Conservation (phyloP, 345 rosid genomes). For the Salix caprea region DNA sequence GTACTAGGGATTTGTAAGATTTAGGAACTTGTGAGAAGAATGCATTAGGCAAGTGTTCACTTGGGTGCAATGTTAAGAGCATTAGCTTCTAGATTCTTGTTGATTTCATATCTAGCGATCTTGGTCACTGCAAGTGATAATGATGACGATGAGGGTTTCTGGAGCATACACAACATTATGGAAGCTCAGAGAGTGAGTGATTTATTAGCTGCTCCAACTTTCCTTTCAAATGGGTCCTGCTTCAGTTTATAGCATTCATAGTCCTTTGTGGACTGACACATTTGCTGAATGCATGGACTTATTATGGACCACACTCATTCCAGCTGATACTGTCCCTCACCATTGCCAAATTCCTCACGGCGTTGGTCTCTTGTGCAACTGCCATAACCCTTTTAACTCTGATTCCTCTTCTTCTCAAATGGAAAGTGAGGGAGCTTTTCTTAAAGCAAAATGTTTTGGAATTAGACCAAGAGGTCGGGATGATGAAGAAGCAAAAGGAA, state of each 20-base stretch:
- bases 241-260: constrained; percentile 78
- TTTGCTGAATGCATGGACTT: constrained; percentile 81
- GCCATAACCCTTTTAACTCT: constrained; percentile 80
- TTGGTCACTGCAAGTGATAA: constrained; percentile 46
- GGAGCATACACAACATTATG: constrained; percentile 56
- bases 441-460: constrained; percentile 82
- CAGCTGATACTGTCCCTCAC: constrained; percentile 78
- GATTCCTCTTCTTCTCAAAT: constrained; percentile 77
- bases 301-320: constrained; percentile 83
- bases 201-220: constrained; percentile 82
- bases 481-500: constrained; percentile 87
- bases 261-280: constrained; percentile 96
- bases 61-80: no score
- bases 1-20: no score
- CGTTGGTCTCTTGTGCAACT: constrained; percentile 86
- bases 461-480: constrained; percentile 82
- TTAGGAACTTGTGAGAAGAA: no score
- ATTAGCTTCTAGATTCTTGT: constrained; percentile 37
- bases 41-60: no score
- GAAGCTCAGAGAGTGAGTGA: constrained; percentile 93
- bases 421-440: constrained; percentile 89
- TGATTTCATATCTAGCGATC: constrained; percentile 38
- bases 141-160: constrained; percentile 77
- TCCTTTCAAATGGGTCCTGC: constrained; percentile 97
- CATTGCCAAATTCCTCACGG: constrained; percentile 70